Base-by-base conservation (phyloP, 1,139 yeast genomes). In the Debaryomyces subglobosus region DNA sequence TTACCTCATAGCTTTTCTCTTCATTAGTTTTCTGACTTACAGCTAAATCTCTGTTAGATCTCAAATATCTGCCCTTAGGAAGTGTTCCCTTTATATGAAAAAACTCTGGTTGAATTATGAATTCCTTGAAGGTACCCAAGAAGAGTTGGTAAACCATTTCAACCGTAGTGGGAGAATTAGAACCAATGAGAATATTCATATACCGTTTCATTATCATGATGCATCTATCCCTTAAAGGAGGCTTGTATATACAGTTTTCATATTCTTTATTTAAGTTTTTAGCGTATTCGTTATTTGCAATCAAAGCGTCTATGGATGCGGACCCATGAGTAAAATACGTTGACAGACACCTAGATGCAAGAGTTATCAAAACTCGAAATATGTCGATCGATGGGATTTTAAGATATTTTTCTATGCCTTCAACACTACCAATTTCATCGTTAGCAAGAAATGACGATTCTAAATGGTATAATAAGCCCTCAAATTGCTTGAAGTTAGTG, bases 321-420 rank as follows among this genome's bases (percentile, higher is more conserved):
- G 51, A 18, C 20, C 49, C 53, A 20, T 58, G 53, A 6, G 67
- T 58, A 64, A 65, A 68, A 49, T 69, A 69, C 27, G 61, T 58
- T 6, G 53, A 54, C 4, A 69, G 61, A 23, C 60, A 49, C 44
- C 75, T 54, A 0, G 69, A 59, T 1, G 70, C 67, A 30, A 72
- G 46, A 0, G 78, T 71, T 21, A 72, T 49, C 20, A 74, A 50
- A 1, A 73, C 50, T 6, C 72, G 62, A 4, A 73, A 53, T 9
- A 67, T 50, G 37, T 61, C 55, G 4, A 48, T 45, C 1, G 74
- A 64, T 2, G 70, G 75, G 15, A 63, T 49, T 15, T 35, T 43
- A 12, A 53, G 29, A 20, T 12, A 16, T n/a, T 21, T 20, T 21
- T 18, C 24, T 13, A 8, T 18, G n/a, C n/a, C 5, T 27, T 25